Base-by-base conservation (phyloP, 331 rosid genomes). In the Dryas integrifolia region DNA sequence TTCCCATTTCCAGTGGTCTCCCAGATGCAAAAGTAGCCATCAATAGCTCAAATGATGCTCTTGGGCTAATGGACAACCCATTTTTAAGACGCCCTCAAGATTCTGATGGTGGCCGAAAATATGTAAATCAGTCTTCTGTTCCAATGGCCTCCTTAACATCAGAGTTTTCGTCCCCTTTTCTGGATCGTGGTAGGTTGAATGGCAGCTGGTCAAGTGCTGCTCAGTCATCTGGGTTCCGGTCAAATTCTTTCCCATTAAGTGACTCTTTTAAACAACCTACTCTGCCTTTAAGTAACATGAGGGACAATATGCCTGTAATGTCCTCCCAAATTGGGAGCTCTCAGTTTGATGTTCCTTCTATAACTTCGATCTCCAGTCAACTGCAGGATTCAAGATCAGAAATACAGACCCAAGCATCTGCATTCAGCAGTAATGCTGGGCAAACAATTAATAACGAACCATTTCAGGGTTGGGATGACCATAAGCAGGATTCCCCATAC, bases 401-500 rank as follows among this genome's bases (percentile, higher is more conserved):
- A 74, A 4, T 78, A 53, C 84, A 77, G 46, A 65, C 80, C 51
- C 93, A 82, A 74, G 80, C 76, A 82, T 41, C 78, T 39, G 44
- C 70, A 58, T 67, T 83, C 26, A 59, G 77, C 67, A 86, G 67
- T 63, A 59, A 63, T 63, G 26, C 65, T 8, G 85, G 68, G 57
- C 84, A 82, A 62, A 65, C 81, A 24, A 75, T 72, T 72, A 55
- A 52, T 13, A 83, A 77, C 68, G 73, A 75, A 41, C 71, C 80
- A 24, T 66, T 77, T 73, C 88, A 68, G 51, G 83, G 84, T 52
- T 94, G 98, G 98, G 75, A 76, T 68, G 83, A 84, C 13, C 83
- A 79, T 60, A 85, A 79, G 81, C 87, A 73, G 61, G 86, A 85
- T 50, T 67, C 78, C n/a, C 13, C 75, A 53, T 85, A 76, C 82